phyloP scores from a whole-genome alignment of 2,329 filamentous ascomycete genomes.

The Didymella pinodella region DNA sequence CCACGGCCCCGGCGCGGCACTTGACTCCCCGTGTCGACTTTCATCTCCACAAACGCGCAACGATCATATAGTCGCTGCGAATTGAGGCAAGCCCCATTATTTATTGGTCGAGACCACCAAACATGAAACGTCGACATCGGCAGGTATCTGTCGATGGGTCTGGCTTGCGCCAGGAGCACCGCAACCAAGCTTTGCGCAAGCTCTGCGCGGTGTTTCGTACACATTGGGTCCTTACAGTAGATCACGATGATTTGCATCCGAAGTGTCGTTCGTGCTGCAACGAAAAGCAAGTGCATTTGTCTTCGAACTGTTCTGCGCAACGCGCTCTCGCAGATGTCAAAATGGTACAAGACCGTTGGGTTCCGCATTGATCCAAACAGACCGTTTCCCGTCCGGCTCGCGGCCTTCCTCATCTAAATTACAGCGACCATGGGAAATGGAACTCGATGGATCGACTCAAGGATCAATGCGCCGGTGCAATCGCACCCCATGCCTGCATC shows the following conservation, averaged over 20 bases:
- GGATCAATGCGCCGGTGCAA: constrained; percentile 3
- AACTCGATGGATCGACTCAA: constrained; percentile 12
- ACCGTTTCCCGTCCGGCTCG: background rate
- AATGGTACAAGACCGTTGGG: background rate
- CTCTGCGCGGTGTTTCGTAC: constrained; percentile 3
- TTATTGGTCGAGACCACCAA: constrained; percentile 1
- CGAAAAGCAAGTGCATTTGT: background rate
- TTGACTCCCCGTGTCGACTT: constrained; percentile 1
- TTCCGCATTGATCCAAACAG: background rate
- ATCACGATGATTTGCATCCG: constrained; percentile 1
- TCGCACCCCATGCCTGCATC: background rate
- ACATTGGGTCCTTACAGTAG: background rate
- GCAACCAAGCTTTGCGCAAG: constrained; percentile 10
- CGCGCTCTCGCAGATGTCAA: background rate
- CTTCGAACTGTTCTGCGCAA: background rate
- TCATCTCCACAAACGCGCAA: constrained; percentile 19
- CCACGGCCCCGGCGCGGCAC: constrained; percentile 11
- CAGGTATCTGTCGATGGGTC: background rate
- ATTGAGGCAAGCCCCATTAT: background rate
- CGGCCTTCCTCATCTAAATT: background rate
- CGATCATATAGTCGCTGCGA: background rate
- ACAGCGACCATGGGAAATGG: constrained; percentile 8
- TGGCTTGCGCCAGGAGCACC: background rate
- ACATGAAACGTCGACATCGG: constrained; percentile 4
- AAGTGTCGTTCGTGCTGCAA: background rate